Conservation (phyloP, 257 asterid genomes). For the Nicotiana sylvestris region DNA sequence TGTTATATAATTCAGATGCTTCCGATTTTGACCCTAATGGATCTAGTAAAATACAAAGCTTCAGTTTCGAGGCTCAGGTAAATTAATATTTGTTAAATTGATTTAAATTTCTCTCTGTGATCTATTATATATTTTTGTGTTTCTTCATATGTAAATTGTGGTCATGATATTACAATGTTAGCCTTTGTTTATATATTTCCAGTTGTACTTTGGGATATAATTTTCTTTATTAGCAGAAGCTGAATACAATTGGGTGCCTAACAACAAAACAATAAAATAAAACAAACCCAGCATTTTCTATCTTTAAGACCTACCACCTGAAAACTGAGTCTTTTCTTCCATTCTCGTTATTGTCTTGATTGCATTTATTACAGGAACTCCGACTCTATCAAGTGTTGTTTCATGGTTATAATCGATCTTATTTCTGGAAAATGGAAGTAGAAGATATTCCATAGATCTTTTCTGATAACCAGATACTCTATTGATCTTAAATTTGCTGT, state of each 20-base stretch:
- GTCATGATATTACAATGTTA: not conserved
- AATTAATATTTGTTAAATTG: not conserved
- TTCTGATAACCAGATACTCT: not conserved
- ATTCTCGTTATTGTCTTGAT: not conserved
- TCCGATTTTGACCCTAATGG: conserved; percentile 47
- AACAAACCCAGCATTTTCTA: not conserved
- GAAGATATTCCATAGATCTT: not conserved
- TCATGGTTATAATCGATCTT: not conserved
- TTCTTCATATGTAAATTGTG: not conserved
- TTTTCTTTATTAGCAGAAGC: not conserved
- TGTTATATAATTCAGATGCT: conserved; percentile 35
- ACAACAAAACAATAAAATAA: not conserved
- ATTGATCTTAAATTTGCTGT: not conserved
- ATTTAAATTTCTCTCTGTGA: not conserved
- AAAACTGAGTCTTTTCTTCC: not conserved
- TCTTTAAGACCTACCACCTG: not conserved
- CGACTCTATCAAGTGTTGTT: not conserved
- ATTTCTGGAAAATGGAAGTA: not conserved
- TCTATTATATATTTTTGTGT: not conserved
- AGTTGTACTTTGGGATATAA: not conserved
- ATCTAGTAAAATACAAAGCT: conserved; percentile 56
- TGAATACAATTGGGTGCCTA: not conserved
- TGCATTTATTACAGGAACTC: not conserved
- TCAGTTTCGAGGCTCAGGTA: conserved; percentile 97
- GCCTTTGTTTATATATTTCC: conserved; percentile 2